phyloP scores from a whole-genome alignment of 2,329 filamentous ascomycete genomes.

The Thielaviopsis euricoi region DNA sequence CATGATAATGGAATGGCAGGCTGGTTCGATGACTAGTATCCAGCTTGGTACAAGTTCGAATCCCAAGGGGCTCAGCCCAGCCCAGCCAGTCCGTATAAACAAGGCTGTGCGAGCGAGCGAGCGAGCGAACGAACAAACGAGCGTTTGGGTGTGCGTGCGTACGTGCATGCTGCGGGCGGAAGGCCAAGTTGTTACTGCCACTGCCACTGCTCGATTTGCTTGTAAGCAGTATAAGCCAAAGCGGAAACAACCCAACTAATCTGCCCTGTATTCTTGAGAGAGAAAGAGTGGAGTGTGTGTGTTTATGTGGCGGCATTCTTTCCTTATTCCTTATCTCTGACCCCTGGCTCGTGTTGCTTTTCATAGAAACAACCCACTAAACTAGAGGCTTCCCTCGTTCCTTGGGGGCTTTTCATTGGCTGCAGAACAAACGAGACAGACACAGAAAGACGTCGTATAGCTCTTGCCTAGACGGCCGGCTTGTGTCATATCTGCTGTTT shows the following conservation, averaged over 20 bases:
- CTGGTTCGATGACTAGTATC: no score
- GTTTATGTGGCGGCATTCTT: no score
- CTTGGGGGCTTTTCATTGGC: neutral
- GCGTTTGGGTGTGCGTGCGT: no score
- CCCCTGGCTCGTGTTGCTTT: constrained; percentile 8
- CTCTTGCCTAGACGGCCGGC: no score
- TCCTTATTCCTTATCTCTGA: constrained; percentile 4
- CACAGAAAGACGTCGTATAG: neutral
- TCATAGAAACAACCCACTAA: constrained; percentile 5
- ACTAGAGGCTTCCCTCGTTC: neutral
- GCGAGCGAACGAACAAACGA: no score
- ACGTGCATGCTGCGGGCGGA: neutral
- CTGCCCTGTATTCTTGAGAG: neutral
- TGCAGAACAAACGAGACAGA: neutral
- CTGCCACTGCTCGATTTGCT: no score
- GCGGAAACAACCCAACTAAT: neutral
- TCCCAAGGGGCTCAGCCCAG: neutral
- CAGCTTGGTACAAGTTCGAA: neutral
- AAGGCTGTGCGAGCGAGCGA: neutral
- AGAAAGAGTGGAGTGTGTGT: neutral
- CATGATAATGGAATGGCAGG: neutral
- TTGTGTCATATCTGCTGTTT: neutral
- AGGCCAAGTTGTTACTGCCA: no score
- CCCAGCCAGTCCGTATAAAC: neutral
- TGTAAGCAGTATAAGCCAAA: neutral